Evolutionary conservation across 2,329 filamentous ascomycete genomes (phyloP), one percentile per base, ranked within the genome.

Genomic region (Fusarium metavorans): DNA sequence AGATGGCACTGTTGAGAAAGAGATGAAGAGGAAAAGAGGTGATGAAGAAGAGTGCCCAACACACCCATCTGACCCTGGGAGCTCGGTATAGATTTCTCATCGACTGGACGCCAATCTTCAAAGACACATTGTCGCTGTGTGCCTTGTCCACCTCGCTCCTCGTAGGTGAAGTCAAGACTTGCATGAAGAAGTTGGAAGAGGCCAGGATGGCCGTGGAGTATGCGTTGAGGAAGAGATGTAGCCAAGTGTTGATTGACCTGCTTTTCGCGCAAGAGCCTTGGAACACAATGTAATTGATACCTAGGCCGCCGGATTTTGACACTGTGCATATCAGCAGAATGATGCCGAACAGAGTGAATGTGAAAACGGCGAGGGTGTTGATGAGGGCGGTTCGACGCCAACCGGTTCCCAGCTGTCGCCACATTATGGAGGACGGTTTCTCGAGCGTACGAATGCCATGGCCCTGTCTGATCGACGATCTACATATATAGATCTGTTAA

Each of bases 161-260:
- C 1, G 85, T 89, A 0, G 88, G 88, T 1, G 87, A 83, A 14
- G 80, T 84, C 14, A 90, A 77, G 23, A 85, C 81, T 68, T 90
- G 88, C 85, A 89, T 88, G 65, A 82, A 84, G 68, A 87, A 88
- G 74, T 88, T 88, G 43, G 84, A 86, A 6, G 85, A 85, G 2
- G 83, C 82, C 1, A 89, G 81, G 18, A 88, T 67, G 1, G 83
- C 64, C 0, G 86, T 87, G 34, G 84, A 83, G 35, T 88, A 78
- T 1, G 82, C 66, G 77, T 89, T 89, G 75, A 90, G 85, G 4
- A 83, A 66, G 30, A 89, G 74, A 77, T 89, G 87, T 0, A 86
- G 66, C 35, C 73, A 70, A 1, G 79, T 54, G 66, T 80, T 77
- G 35, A 73, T n/a, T 5, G 37, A 20, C 8, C 54, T 41, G 6